These are phyloP conservation scores for Colletotrichum sp. DNA, from an alignment of 2,329 filamentous ascomycete species.

Conservation along the genomic window DNA sequence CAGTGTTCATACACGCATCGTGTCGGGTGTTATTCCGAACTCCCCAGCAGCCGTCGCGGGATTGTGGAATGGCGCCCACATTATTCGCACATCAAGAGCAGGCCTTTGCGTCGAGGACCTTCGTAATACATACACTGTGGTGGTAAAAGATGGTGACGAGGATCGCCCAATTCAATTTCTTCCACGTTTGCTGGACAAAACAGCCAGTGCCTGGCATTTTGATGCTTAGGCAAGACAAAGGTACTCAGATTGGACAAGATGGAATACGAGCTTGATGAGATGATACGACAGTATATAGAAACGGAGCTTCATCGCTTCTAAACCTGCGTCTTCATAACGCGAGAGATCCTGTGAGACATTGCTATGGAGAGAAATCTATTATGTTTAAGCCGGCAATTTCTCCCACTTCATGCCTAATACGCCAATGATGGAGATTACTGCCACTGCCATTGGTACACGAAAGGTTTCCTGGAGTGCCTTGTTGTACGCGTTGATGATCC, in stretches of 20 bases:
- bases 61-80: not conserved
- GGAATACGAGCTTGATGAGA: not conserved
- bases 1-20: not conserved
- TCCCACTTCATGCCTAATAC: slow-evolving; percentile 16
- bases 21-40: not conserved
- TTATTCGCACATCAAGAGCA: not conserved
- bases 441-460: slow-evolving; percentile 56
- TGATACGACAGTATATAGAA: not conserved
- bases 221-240: not conserved
- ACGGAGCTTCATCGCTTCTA: not conserved
- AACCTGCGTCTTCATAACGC: not conserved
- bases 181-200: not conserved
- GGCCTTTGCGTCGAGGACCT: not conserved
- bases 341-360: not conserved
- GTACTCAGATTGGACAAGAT: not conserved
- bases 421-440: slow-evolving; percentile 1
- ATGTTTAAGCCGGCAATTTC: not conserved
- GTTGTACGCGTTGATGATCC: slow-evolving; percentile 67
- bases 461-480: slow-evolving; percentile 66
- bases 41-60: not conserved
- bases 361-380: not conserved
- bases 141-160: not conserved
- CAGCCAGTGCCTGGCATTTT: not conserved
- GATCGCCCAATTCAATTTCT: not conserved
- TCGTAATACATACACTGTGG: not conserved